Base-by-base conservation (phyloP, 2,329 filamentous ascomycete genomes). In the Ophiostoma montium region DNA sequence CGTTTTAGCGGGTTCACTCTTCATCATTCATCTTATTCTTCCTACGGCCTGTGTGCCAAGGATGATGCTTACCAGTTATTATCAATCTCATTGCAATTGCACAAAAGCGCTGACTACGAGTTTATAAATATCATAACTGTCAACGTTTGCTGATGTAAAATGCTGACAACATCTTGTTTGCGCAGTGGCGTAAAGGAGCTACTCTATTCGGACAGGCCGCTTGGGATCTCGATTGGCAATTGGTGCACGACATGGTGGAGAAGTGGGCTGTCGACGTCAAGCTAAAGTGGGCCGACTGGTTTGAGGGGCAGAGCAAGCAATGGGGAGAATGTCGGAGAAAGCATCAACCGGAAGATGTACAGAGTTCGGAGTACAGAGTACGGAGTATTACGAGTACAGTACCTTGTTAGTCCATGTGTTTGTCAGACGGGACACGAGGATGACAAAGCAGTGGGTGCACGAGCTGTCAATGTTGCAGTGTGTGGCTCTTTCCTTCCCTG, bases 231-330 rank as follows among this genome's bases (percentile, higher is more conserved):
- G 23, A 27, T 27, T n/a, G n/a, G n/a, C n/a, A n/a, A n/a, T n/a
- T n/a, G n/a, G n/a, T n/a, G n/a, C n/a, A n/a, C n/a, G n/a, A n/a
- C n/a, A n/a, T 27, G 23, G 23, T 27, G 23, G 23, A 21, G 18
- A 43, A 30, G 42, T 44, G 42, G 42, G 42, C 42, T 44, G 42
- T 19, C 42, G 42, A 44, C 42, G 42, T 44, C 42, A 44, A 30
- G 42, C 42, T 16, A 33, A 44, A 7, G n/a, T 15, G n/a, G n/a
- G 31, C 32, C 16, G 39, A 30, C 42, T n/a, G 42, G 21, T 44
- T 18, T 23, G 30, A 44, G 23, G 23, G 23, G 23, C 23, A 27
- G 23, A 8, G 23, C 23, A 27, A 27, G 23, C 8, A 8, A 27
- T 27, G 23, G 23, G 23, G 23, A 27, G 10, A 21, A 32, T 13